Evolutionary conservation across 1,139 yeast species (phyloP).

Genomic region (Suhomyces taliae): DNA sequence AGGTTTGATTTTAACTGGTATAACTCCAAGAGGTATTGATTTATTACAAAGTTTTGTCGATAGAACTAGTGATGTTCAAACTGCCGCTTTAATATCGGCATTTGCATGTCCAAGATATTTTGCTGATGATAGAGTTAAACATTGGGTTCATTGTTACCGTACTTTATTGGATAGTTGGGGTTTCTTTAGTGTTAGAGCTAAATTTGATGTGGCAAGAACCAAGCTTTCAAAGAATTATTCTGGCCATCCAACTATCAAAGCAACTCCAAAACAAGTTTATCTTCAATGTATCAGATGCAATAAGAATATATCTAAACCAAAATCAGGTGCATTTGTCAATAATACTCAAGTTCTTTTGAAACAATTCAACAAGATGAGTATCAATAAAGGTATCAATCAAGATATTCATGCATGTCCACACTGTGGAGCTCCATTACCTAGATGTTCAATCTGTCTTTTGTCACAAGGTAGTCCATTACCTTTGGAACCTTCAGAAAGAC

Average conservation of each 20-base stretch:
- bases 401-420: conserved; percentile 63
- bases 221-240: conserved; percentile 55
- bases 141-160: conserved; percentile 78
- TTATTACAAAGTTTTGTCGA: conserved; percentile 85
- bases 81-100: conserved; percentile 79
- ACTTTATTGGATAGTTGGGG: conserved; percentile 83
- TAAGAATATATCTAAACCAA: conserved; percentile 53
- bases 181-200: conserved; percentile 73
- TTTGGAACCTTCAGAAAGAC: conserved; percentile 23
- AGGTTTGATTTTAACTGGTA: conserved; percentile 86
- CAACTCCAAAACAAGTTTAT: conserved; percentile 72
- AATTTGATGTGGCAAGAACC: conserved; percentile 78
- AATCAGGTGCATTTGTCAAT: conserved; percentile 6
- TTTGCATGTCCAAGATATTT: conserved; percentile 86
- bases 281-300: conserved; percentile 83
- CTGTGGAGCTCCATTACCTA: conserved; percentile 86
- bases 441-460: conserved; percentile 85
- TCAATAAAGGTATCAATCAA: conserved; percentile 20
- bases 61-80: conserved; percentile 88
- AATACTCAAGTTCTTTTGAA: conserved; percentile 30
- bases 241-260: conserved; percentile 49
- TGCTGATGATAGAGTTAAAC: conserved; percentile 63
- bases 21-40: conserved; percentile 80
- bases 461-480: conserved; percentile 77
- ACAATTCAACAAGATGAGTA: conserved; percentile 38